Evolutionary conservation across 2,329 filamentous ascomycete species (phyloP), one percentile per base, ranked within the genome.

Genomic region (Intubia oerlemansii): DNA sequence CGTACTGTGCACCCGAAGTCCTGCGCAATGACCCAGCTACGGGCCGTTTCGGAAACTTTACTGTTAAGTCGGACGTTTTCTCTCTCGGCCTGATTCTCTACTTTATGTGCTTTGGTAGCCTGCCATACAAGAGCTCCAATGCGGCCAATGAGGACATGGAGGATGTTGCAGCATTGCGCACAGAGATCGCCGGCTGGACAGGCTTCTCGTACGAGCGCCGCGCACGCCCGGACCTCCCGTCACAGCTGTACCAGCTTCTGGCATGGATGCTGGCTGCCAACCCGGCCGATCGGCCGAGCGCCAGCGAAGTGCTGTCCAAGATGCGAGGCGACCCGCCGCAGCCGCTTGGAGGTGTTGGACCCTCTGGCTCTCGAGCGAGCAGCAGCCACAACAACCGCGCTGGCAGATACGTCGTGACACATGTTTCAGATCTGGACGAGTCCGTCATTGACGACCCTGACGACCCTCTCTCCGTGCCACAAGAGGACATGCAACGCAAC

Each of bases 31-130:
- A 70, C 32, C 51, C 63, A 0, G 51, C 63, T 0, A 59, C 57
- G 17, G 85, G 85, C 1, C 63, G 63, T 1, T 85, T 79, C 41
- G 82, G 78, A 7, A 92, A 95, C 44, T 98, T 98, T 43, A 92
- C 82, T 0, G 84, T 80, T 16, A 98, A 95, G 45, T 93, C 84
- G 0, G 88, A 98, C 44, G 77, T 98, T n/a, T 98, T 98, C 49
- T 93, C 84, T 1, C 57, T 98, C 0, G 88, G 88, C 27, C 93
- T 98, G 85, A 95, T 95, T 32, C 62, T 98, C 4, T 91, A 95
- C 48, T 98, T 98, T 44, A 76, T 98, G 61, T 98, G 88, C 47
- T 98, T 98, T 45, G 80, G 76, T 2, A 65, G 74, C 26, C 60
- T 98, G 9, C 88, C 88, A 0, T 98, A 95, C 44, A 59, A 54